phyloP scores from a whole-genome alignment of 306 rosid genomes.

The Cucurbita moschata region DNA sequence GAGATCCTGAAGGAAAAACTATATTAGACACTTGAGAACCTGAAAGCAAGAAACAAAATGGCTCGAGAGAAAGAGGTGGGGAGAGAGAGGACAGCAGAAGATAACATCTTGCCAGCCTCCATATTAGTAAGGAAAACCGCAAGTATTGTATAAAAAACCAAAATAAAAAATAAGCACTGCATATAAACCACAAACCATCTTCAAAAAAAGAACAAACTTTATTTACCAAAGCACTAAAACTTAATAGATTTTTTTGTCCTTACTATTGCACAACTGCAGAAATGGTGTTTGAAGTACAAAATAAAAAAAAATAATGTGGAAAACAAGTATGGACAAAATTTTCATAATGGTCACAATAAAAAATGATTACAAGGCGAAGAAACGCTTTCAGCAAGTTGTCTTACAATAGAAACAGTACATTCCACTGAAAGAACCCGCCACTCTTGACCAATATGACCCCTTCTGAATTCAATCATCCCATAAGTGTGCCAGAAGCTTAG shows the following conservation, averaged over 20 bases:
- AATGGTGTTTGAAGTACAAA: constrained; percentile 43
- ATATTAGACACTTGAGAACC: constrained; percentile 70
- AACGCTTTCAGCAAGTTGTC: constrained; percentile 91
- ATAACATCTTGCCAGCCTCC: constrained; percentile 2
- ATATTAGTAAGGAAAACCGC: background rate
- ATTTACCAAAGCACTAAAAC: constrained; percentile 1
- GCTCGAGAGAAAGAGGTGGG: constrained; percentile 13
- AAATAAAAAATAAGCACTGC: background rate
- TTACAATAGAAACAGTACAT: constrained; percentile 98
- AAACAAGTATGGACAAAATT: constrained; percentile 11
- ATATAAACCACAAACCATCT: constrained; percentile 7
- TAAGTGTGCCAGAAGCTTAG: constrained; percentile 59
- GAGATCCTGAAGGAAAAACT: constrained; percentile 85
- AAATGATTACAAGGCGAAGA: constrained; percentile 49
- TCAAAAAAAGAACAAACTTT: constrained; percentile 2
- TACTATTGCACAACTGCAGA: constrained; percentile 27
- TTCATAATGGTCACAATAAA: constrained; percentile 29
- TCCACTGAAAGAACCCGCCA: constrained; percentile 78
- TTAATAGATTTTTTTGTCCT: constrained; percentile 8
- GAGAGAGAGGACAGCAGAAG: constrained; percentile 3
- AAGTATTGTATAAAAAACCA: background rate
- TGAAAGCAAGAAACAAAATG: constrained; percentile 19
- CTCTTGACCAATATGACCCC: constrained; percentile 51
- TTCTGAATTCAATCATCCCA: constrained; percentile 52
- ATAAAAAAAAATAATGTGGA: constrained; percentile 3